Evolutionary conservation across 495 filamentous ascomycete species (phyloP), one percentile per base, ranked within the genome.

Genomic region (Aspergillus haitiensis): DNA sequence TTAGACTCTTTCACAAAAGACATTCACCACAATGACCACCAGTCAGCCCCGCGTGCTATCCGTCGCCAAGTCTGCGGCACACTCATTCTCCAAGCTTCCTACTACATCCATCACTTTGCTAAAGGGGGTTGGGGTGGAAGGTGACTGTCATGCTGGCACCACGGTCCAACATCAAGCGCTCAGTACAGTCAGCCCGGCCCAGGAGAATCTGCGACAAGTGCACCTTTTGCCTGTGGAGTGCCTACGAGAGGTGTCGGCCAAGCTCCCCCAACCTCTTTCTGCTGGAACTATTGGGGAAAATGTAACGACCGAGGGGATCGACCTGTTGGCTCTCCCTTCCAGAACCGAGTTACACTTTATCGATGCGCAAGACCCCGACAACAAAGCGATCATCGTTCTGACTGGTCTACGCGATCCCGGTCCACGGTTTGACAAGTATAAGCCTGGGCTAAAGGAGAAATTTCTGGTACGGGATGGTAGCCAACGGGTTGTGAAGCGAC

Each of bases 91-190:
- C 21, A 61, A 61, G 31, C 21, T 33, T n/a, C 10, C 59, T 31
- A 44, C 21, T 11, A 12, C 45, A 0, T 44, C 35, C 11, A 51
- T 61, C 18, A 61, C 34, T 0, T 35, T 61, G 13, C 36, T 62
- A 39, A 12, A 47, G 7, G 40, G 33, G 32, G 15, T 52, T 18
- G 60, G 60, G 36, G 27, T 62, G 13, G 37, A 57, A 33, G 60
- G 60, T 11, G 60, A 62, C 49, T 58, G 46, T 15, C 60, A 62
- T 40, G 33, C 32, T 0, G 54, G 60, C 2, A 21, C 3, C 11
- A 56, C 59, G 16, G 59, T 61, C 21, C 59, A 61, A 44, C 59
- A 61, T 52, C 59, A 53, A 3, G 55, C 59, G 5, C 46, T 52
- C 6, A 52, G 55, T 6, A 44, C 55, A 16, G 56, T 58, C 47